These are phyloP conservation scores for Leishmania turanica DNA, from an alignment of 208 protist species.

Conservation along the genomic window DNA sequence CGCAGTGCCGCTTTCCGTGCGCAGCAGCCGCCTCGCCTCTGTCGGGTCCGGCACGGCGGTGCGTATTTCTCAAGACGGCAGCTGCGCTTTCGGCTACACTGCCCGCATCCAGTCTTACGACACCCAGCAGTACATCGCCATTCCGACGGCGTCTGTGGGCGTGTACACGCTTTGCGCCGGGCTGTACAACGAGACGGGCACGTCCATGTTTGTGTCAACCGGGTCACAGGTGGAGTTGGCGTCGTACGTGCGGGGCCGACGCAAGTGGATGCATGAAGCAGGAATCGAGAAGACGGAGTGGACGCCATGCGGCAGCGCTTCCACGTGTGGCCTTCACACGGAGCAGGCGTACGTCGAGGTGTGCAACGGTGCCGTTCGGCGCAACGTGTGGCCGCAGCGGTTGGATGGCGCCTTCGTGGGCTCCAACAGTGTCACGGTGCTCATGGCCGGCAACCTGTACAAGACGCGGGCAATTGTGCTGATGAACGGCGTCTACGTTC, in stretches of 20 bases:
- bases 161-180: conserved; percentile 48
- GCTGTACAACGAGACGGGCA: conserved; percentile 27
- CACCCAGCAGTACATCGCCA: conserved; percentile 21
- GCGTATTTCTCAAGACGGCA: conserved; percentile 37
- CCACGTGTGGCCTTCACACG: conserved; percentile 37
- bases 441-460: conserved; percentile 34
- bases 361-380: conserved; percentile 35
- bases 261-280: conserved; percentile 39
- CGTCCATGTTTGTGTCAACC: conserved; percentile 45
- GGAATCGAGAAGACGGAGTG: conserved; percentile 38
- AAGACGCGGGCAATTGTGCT: conserved; percentile 31
- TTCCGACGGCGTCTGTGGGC: conserved; percentile 31
- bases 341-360: conserved; percentile 39
- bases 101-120: conserved; percentile 23
- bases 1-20: conserved; percentile 29
- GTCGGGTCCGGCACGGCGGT: conserved; percentile 26
- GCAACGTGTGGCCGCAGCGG: conserved; percentile 37
- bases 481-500: conserved; percentile 43
- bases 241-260: conserved; percentile 33
- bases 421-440: conserved; percentile 34
- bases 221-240: conserved; percentile 25
- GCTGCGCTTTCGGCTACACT: conserved; percentile 40
- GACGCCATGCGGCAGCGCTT: conserved; percentile 44
- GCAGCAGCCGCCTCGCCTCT: conserved; percentile 9
- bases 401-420: conserved; percentile 45